Conservation (phyloP, 306 rosid species). For the Gastrolobium bilobum region DNA sequence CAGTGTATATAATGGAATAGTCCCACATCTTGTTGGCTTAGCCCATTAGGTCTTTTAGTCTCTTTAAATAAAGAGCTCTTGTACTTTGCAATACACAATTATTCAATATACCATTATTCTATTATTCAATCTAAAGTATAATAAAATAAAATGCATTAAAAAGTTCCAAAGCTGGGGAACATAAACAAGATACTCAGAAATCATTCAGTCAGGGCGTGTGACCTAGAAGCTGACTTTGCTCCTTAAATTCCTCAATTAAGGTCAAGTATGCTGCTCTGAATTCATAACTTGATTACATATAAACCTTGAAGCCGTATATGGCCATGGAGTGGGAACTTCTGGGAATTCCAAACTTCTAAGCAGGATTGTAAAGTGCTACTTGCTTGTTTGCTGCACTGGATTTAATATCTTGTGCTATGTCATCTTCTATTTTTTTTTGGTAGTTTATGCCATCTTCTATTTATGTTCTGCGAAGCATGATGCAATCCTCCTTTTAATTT, state of each 20-base stretch:
- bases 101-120: too few relatives aligned
- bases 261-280: constrained; percentile 1
- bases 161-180: neutral
- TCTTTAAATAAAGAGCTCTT: too few relatives aligned
- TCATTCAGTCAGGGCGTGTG: neutral
- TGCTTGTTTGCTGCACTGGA: constrained; percentile 1
- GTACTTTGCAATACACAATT: too few relatives aligned
- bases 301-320: neutral
- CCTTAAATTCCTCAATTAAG: neutral
- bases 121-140: too few relatives aligned
- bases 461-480: constrained; percentile 1
- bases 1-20: too few relatives aligned
- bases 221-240: neutral
- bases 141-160: neutral
- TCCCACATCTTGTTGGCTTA: too few relatives aligned
- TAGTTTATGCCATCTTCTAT: constrained; percentile 10
- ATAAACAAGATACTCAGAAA: neutral
- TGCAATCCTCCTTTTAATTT: neutral
- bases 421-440: neutral
- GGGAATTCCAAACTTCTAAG: neutral
- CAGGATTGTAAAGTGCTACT: constrained; percentile 12
- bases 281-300: neutral
- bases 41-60: too few relatives aligned
- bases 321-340: neutral
- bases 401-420: constrained; percentile 15